Base-by-base conservation (phyloP, 768 basidiomycete species). In the Hysterangium stoloniferum region DNA sequence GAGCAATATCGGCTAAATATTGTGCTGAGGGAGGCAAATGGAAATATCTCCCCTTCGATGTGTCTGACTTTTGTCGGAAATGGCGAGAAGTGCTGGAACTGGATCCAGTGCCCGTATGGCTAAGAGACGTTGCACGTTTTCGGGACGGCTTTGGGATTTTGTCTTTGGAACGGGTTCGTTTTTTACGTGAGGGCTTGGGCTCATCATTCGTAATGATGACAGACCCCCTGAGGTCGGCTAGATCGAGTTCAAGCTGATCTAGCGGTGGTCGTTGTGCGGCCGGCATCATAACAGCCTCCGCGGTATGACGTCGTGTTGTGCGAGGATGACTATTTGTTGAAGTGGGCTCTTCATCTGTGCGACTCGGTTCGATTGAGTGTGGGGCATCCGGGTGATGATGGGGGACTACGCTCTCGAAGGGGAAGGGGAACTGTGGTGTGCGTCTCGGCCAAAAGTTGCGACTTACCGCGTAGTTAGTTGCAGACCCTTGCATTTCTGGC, bases 1-100 rank as follows among this genome's bases (percentile, higher is more conserved):
- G 9, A 22, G 49, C 49, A 17, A 51, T 35, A 6, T 51, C 36
- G 2, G 49, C 49, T 2, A 51, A 32, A 51, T 51, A 51, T 35
- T 34, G 37, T 17, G 49, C 49, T 9, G 49, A 51, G 0, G 49
- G 49, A 13, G 49, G 49, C 12, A 51, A 35, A 43, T 42, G 49
- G 31, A 41, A 32, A 31, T 51, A 51, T 31, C 33, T 17, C 17
- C 44, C 44, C 20, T 22, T 42, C n/a, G 41, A 2, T 5, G 22
- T 27, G 12, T 37, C 37, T 5, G 25, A 43, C 20, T 43, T 43
- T 13, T 24, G 28, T 9, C 17, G 36, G 2, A 38, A 25, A 13
- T 28, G 37, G 12, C 36, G 40, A 40, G 48, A 38, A 27, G 17
- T 40, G 13, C 25, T 20, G 20, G 37, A 29, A 15, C 38, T 20